A percentile compares a stretch with the other conserved stretches of the same genome.
phyloP scores from a whole-genome alignment of 1,139 yeast genomes.

The Pichiaceae sp. region DNA sequence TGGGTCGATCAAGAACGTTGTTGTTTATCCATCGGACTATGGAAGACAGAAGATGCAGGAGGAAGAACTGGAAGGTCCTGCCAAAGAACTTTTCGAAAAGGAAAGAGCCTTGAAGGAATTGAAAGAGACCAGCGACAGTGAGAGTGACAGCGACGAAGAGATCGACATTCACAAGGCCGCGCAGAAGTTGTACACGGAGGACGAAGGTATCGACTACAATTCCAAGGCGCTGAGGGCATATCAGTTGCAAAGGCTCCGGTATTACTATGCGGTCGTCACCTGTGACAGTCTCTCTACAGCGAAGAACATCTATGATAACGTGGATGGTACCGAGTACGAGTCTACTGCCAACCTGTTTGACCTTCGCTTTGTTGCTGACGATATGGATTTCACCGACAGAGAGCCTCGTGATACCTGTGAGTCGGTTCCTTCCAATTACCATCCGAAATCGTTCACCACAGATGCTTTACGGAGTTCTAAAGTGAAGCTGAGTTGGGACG shows the following conservation, averaged over 20 bases:
- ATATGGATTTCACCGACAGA: constrained; percentile 69
- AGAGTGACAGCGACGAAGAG: constrained; percentile 30
- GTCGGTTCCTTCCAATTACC: constrained; percentile 67
- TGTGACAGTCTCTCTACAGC: constrained; percentile 77
- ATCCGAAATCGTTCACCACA: constrained; percentile 81
- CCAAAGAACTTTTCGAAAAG: constrained; percentile 63
- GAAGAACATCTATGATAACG: constrained; percentile 64
- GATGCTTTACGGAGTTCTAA: constrained; percentile 92
- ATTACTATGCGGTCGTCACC: constrained; percentile 86
- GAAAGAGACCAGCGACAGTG: constrained; percentile 9
- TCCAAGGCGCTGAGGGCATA: constrained; percentile 45
- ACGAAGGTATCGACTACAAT: constrained; percentile 67
- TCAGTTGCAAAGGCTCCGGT: constrained; percentile 80
- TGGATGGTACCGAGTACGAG: constrained; percentile 95
- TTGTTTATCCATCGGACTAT: constrained; percentile 84
- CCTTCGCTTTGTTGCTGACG: constrained; percentile 86
- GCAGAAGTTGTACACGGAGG: constrained; percentile 54
- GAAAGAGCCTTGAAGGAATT: constrained; percentile 21
- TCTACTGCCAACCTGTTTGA: constrained; percentile 94
- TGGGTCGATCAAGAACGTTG: constrained; percentile 62
- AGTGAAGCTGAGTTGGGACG: constrained; percentile 95
- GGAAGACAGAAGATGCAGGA: constrained; percentile 89
- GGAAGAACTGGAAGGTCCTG: constrained; percentile 91
- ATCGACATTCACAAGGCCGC: constrained; percentile 40
- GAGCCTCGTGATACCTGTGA: constrained; percentile 65